Conservation (phyloP, 164 flowering plant genomes). For the Euptelea pleiosperma region DNA sequence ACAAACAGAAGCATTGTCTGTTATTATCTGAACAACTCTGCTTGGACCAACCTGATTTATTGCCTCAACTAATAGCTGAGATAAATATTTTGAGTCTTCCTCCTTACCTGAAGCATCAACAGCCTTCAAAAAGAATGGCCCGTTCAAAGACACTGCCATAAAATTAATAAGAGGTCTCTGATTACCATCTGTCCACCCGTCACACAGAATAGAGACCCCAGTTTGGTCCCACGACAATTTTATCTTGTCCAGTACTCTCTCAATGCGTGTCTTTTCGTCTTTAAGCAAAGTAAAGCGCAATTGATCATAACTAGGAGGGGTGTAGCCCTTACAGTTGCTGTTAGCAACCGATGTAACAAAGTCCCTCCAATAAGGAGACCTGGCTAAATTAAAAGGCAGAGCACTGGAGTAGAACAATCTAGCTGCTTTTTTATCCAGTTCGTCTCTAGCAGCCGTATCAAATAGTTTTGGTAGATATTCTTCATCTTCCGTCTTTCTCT, state of each 20-base stretch:
- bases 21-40: constrained; percentile 25
- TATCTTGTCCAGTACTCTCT: constrained; percentile 10
- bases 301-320: constrained; percentile 13
- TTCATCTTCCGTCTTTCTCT: constrained; percentile 8
- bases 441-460: constrained; percentile 2
- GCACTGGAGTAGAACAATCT: constrained; percentile 18
- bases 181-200: constrained; percentile 21
- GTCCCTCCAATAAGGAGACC: constrained; percentile 17
- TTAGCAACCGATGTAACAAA: constrained; percentile 5
- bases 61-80: constrained; percentile 9
- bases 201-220: constrained; percentile 16
- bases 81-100: constrained; percentile 13
- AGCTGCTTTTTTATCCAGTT: constrained; percentile 16
- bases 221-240: constrained; percentile 9
- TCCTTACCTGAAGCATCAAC: constrained; percentile 13
- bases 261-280: constrained; percentile 15
- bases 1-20: constrained; percentile 23
- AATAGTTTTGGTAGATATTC: constrained; percentile 1
- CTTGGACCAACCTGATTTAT: constrained; percentile 19
- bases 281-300: constrained; percentile 7
- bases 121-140: constrained; percentile 22
- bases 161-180: constrained; percentile 20
- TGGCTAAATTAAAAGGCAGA: constrained; percentile 14
- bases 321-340: constrained; percentile 8
- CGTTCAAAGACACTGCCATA: constrained; percentile 15